Evolutionary conservation across 1,284 basidiomycete species (phyloP).

Genomic region (Moesziomyces parantarcticus): DNA sequence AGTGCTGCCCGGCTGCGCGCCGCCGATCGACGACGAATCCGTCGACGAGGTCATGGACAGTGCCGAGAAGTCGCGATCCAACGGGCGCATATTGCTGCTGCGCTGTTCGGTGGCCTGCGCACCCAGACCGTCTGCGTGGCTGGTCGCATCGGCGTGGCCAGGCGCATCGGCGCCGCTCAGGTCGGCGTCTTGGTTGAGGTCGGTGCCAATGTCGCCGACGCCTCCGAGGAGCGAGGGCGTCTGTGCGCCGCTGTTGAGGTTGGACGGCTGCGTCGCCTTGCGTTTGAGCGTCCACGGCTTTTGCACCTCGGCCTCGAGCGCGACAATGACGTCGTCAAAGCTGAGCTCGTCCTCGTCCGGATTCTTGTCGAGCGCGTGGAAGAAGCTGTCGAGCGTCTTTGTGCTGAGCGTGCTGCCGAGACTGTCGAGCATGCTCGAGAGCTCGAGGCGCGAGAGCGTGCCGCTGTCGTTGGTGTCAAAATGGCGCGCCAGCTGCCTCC

Average conservation of each 20-base stretch:
- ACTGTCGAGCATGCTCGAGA: conserved; percentile 96
- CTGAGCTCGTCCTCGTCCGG: conserved; percentile 79
- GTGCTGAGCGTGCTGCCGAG: conserved; percentile 89
- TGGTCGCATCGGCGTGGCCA: background rate
- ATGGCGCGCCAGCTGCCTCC: conserved; percentile 87
- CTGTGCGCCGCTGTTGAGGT: conserved; percentile 31
- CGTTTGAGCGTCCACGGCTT: conserved; percentile 56
- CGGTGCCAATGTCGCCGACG: conserved; percentile 26
- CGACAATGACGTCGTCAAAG: conserved; percentile 74
- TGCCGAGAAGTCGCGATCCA: conserved; percentile 37
- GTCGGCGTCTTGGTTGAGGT: conserved; percentile 41
- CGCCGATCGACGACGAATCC: conserved; percentile 19
- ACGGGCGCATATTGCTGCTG: conserved; percentile 21
- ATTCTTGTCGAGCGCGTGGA: conserved; percentile 72
- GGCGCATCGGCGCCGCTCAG: conserved; percentile 50
- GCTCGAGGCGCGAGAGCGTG: conserved; percentile 83
- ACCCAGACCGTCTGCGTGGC: background rate
- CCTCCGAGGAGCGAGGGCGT: conserved; percentile 43
- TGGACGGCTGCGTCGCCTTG: conserved; percentile 7
- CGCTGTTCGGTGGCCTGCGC: conserved; percentile 21
- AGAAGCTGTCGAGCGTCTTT: conserved; percentile 78
- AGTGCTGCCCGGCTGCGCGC: background rate
- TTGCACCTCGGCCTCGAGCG: conserved; percentile 52
- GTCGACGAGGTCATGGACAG: conserved; percentile 36
- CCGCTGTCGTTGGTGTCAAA: conserved; percentile 89